Evolutionary conservation across 805 yeast species (phyloP), one percentile per base, ranked within the genome.

Genomic region (Barnettozyma wickerhamii): DNA sequence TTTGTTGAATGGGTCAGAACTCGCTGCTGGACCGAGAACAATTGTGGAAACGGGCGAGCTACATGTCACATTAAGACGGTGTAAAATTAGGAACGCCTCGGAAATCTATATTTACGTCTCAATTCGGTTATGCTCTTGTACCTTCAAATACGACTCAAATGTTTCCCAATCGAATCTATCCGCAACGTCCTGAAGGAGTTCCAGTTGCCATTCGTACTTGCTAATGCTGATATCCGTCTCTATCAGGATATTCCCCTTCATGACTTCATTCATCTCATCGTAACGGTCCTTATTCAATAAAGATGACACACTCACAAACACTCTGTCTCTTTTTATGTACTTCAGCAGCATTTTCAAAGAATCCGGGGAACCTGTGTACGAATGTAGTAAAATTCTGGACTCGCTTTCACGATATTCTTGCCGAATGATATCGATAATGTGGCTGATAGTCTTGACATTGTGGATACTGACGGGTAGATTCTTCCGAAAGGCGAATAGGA

Each of bases 311-410:
- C 41, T 37, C n/a, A 42, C 26, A 19, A 18, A 42, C 5, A 42
- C 17, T n/a, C 34, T 37, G n/a, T 36, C 37, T 17, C 26, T 37
- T n/a, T 45, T 41, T 17, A 55, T 40, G 4, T 39, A 32, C 13
- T 32, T 43, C 35, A 74, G 53, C 70, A 82, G 75, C 32, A 66
- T 39, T 40, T 65, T 56, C 13, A 82, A 74, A 43, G 80, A 87
- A 32, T 88, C 96, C 0, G 69, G 47, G 2, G 95, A 81, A 1
- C 98, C 98, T 7, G 88, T 77, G 59, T 79, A 93, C 0, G 96
- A 87, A 56, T 91, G 98, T 19, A 93, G 67, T 29, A 86, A 77
- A 2, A 89, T 60, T 3, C 66, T 57, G 3, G 72, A 59, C 10
- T 59, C 56, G 2, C 50, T 48, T 28, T 35, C 33, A 15, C 28